Evolutionary conservation across 371 early-diverging fungal species (phyloP), one percentile per base, ranked within the genome.

Genomic region (Mortierella sp.): DNA sequence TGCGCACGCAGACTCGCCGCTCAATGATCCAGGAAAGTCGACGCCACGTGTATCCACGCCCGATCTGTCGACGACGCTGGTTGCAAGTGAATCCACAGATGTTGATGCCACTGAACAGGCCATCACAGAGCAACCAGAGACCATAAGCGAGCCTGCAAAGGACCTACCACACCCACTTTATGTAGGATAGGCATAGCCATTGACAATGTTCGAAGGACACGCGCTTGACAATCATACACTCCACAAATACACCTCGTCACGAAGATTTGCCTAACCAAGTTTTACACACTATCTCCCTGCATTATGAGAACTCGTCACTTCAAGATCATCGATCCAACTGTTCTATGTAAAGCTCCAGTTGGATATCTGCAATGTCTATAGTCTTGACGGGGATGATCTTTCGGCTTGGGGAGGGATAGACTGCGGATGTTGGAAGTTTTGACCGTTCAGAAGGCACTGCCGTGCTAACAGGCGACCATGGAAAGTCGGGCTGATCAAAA

Each of bases 331-430:
- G 45, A 28, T 24, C 41, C 2, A 64, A 30, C 31, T 58, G 46
- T 26, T 71, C 72, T 13, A 71, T 52, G 31, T 49, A 64, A 12
- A 71, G 53, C 23, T 71, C 72, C 49, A 71, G 30, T 69, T 74
- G 76, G 10, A 74, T 41, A 43, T 52, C 61, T 2, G 69, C 69
- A 24, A 74, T 30, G 26, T 58, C 58, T 28, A 74, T 58, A 10
- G 69, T 74, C 30, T 74, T 74, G 26, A 74, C 65, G 41, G 76
- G 76, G 23, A 74, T 68, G 54, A 74, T 74, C 26, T 52, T 68
- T 10, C 62, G 61, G 4, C 39, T 28, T 13, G 48, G 58, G 21
- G 57, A 31, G 1, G 69, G 41, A 2, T 18, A 27, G 14, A 27
- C 27, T 2, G 28, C 31, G 0, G 50, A 49, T 1, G 58, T 21